Evolutionary conservation across 2,329 filamentous ascomycete species (phyloP).

Genomic region (Pseudocercospora pini-densiflorae): DNA sequence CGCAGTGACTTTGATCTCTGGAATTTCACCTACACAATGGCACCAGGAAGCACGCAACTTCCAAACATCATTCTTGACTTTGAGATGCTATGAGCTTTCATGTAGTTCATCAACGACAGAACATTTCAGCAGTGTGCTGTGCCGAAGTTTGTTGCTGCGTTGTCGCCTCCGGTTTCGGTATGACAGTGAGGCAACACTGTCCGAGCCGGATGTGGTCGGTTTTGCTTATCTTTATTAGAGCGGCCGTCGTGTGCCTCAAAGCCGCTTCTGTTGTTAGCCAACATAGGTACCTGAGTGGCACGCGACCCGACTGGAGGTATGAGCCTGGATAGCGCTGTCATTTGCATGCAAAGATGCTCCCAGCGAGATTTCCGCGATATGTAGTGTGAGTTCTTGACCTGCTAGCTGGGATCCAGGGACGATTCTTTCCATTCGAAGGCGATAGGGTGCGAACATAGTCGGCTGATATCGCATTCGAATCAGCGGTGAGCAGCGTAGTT

Average conservation of each 20-base stretch:
- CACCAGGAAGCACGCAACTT: conserved; percentile 16
- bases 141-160: neutral
- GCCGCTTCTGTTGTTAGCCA: neutral
- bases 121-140: conserved; percentile 2
- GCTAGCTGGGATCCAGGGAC: neutral
- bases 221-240: neutral
- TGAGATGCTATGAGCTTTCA: conserved; percentile 9
- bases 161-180: neutral
- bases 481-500: conserved; percentile 3
- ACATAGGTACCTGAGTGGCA: neutral
- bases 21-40: conserved; percentile 29
- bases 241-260: neutral
- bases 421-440: neutral
- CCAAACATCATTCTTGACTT: conserved; percentile 25
- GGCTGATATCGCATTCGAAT: neutral
- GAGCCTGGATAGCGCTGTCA: neutral
- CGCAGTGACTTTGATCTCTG: conserved; percentile 27
- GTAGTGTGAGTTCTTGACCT: neutral
- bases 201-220: neutral
- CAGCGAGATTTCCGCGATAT: neutral
- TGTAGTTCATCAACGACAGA: neutral
- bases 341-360: neutral
- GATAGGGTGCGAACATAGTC: neutral
- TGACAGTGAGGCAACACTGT: neutral
- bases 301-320: neutral